Evolutionary conservation across 2,329 filamentous ascomycete species (phyloP).

Genomic region (Coniella lustricola): DNA sequence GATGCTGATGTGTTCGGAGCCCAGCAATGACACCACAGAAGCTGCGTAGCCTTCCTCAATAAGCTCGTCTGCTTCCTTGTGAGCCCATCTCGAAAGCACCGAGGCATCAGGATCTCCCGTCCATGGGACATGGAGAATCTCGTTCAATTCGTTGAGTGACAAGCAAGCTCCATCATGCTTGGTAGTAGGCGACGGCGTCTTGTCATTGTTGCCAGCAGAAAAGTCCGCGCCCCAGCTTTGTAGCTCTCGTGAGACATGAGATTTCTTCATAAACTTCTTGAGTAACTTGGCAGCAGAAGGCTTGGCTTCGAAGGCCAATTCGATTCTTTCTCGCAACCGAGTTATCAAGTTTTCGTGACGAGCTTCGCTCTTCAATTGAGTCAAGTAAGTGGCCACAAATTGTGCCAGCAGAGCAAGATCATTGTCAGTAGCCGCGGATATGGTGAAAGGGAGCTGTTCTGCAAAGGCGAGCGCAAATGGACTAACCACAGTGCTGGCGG

Average conservation of each 20-base stretch:
- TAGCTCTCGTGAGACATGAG: slow-evolving; percentile 10
- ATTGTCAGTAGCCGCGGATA: slow-evolving; percentile 41
- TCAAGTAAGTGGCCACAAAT: slow-evolving; percentile 54
- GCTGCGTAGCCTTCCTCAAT: slow-evolving; percentile 70
- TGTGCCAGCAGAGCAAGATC: slow-evolving; percentile 41
- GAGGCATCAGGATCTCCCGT: slow-evolving; percentile 42
- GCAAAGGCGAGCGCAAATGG: slow-evolving; percentile 61
- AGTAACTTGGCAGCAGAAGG: slow-evolving; percentile 8
- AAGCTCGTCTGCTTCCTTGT: slow-evolving; percentile 70
- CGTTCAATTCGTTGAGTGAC: slow-evolving; percentile 38
- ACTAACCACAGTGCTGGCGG: slow-evolving; percentile 41
- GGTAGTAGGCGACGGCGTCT: slow-evolving; percentile 21
- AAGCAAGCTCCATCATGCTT: neutral
- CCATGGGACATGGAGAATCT: slow-evolving; percentile 44
- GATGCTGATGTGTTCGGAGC: slow-evolving; percentile 67
- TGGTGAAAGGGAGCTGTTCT: slow-evolving; percentile 71
- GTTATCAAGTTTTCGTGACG: slow-evolving; percentile 27
- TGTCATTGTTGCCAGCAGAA: slow-evolving; percentile 11
- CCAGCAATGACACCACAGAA: slow-evolving; percentile 66
- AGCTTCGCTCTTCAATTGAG: slow-evolving; percentile 42
- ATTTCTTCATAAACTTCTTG: slow-evolving; percentile 11
- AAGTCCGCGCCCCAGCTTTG: slow-evolving; percentile 16
- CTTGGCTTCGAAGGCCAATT: slow-evolving; percentile 10
- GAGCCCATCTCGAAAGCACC: slow-evolving; percentile 57
- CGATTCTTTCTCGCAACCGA: slow-evolving; percentile 6